Evolutionary conservation across 2,329 filamentous ascomycete species (phyloP).

Genomic region (Aureobasidium melanogenum): DNA sequence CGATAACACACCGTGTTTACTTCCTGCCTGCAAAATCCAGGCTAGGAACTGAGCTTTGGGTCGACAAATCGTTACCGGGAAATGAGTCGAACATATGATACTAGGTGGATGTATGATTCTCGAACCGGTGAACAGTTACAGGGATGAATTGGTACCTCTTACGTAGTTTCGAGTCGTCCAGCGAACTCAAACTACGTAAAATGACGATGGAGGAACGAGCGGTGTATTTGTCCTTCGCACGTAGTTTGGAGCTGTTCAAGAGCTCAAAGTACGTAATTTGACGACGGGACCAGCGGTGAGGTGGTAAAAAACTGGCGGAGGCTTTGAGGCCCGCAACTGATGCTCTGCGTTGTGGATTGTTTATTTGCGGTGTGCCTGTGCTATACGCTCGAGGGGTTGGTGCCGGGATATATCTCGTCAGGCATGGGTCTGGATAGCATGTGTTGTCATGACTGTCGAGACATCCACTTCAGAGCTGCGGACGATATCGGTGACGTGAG

Average conservation of each 20-base stretch:
- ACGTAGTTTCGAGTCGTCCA: background rate
- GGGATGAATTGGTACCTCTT: background rate
- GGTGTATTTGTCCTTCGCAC: background rate
- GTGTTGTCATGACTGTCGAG: background rate
- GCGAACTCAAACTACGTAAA: background rate
- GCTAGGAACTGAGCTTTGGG: background rate
- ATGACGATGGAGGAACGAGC: background rate
- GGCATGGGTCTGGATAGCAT: background rate
- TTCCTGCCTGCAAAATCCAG: background rate
- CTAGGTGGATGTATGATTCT: background rate
- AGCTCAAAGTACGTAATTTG: background rate
- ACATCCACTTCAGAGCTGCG: background rate
- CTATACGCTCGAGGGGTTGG: background rate
- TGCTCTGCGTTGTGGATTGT: background rate
- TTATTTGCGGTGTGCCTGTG: background rate
- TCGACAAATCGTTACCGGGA: background rate
- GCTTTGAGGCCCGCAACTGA: background rate
- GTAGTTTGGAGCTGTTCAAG: background rate
- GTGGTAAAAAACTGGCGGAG: background rate
- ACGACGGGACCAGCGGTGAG: background rate
- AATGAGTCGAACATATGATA: background rate
- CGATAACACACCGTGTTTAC: background rate
- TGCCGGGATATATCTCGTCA: background rate
- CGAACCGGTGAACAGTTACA: background rate
- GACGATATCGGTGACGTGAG: background rate